These are phyloP conservation scores for Monilinia fructicola DNA, from an alignment of 2,329 filamentous ascomycete species.

Conservation along the genomic window DNA sequence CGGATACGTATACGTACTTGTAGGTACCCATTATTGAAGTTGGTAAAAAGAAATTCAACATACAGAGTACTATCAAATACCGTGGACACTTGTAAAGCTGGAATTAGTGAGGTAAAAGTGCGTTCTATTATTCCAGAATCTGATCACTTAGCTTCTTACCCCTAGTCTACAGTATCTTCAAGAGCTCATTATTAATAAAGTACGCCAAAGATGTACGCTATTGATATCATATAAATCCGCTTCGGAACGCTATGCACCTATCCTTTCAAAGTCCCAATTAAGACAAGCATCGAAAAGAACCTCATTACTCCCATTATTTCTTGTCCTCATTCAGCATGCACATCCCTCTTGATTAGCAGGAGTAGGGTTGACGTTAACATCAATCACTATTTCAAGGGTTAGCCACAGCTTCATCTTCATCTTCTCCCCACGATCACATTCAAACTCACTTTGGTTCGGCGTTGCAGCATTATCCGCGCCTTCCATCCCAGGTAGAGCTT, in stretches of 20 bases:
- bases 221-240: slow-evolving; percentile 40
- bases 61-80: background rate
- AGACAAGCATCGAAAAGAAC: slow-evolving; percentile 33
- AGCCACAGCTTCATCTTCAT: slow-evolving; percentile 12
- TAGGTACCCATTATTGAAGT: too few relatives aligned
- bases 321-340: slow-evolving; percentile 52
- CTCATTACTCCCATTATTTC: slow-evolving; percentile 16
- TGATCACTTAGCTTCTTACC: slow-evolving; percentile 11
- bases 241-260: slow-evolving; percentile 40
- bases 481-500: slow-evolving; percentile 97
- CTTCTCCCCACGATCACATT: background rate
- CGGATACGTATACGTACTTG: too few relatives aligned
- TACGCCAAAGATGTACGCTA: slow-evolving; percentile 29
- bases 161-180: slow-evolving; percentile 20
- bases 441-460: slow-evolving; percentile 70
- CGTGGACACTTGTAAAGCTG: background rate
- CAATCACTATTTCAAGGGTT: slow-evolving; percentile 67
- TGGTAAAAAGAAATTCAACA: background rate
- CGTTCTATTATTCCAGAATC: slow-evolving; percentile 10
- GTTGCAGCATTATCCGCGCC: slow-evolving; percentile 75
- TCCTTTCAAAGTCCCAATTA: slow-evolving; percentile 35
- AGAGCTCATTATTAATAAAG: slow-evolving; percentile 17
- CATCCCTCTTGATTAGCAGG: slow-evolving; percentile 72
- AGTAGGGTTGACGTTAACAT: slow-evolving; percentile 80
- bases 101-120: background rate